Evolutionary conservation across 805 yeast genomes (phyloP).

Genomic region (Isabelozyma heimii): DNA sequence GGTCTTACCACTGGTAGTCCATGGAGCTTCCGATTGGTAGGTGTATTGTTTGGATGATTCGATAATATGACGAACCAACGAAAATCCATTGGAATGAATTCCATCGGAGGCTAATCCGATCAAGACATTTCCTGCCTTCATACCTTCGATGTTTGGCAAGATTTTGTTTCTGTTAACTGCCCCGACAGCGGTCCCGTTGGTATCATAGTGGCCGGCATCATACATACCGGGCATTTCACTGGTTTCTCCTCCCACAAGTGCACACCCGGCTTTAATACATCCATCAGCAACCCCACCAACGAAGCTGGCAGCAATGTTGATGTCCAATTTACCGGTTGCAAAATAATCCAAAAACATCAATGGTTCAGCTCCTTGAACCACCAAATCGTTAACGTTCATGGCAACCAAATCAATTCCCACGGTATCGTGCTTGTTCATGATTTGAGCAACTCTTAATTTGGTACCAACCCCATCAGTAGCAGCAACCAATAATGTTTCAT

Average conservation of each 20-base stretch:
- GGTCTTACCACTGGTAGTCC: slow-evolving; percentile 61
- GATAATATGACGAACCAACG: slow-evolving; percentile 88
- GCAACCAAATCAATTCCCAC: slow-evolving; percentile 99
- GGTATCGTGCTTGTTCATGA: slow-evolving; percentile 85
- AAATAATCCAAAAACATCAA: slow-evolving; percentile 91
- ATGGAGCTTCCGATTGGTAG: slow-evolving; percentile 80
- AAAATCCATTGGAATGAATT: slow-evolving; percentile 94
- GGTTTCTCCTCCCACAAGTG: slow-evolving; percentile 98
- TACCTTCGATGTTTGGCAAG: slow-evolving; percentile 65
- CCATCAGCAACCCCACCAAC: slow-evolving; percentile 97
- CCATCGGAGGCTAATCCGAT: slow-evolving; percentile 91
- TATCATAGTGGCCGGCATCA: slow-evolving; percentile 91
- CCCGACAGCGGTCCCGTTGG: slow-evolving; percentile 98
- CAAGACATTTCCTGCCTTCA: slow-evolving; percentile 78
- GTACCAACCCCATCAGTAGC: slow-evolving; percentile 99
- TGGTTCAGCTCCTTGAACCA: slow-evolving; percentile 99
- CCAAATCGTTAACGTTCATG: slow-evolving; percentile 96
- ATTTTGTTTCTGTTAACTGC: slow-evolving; percentile 78
- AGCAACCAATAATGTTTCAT: slow-evolving; percentile 81
- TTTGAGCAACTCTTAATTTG: slow-evolving; percentile 91
- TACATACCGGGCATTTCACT: slow-evolving; percentile 99
- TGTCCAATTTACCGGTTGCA: slow-evolving; percentile 90
- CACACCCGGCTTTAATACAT: slow-evolving; percentile 93
- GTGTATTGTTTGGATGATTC: slow-evolving; percentile 70
- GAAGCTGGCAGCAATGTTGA: slow-evolving; percentile 78